phyloP scores from a whole-genome alignment of 345 rosid genomes.

The Arabidopsis arenosa region DNA sequence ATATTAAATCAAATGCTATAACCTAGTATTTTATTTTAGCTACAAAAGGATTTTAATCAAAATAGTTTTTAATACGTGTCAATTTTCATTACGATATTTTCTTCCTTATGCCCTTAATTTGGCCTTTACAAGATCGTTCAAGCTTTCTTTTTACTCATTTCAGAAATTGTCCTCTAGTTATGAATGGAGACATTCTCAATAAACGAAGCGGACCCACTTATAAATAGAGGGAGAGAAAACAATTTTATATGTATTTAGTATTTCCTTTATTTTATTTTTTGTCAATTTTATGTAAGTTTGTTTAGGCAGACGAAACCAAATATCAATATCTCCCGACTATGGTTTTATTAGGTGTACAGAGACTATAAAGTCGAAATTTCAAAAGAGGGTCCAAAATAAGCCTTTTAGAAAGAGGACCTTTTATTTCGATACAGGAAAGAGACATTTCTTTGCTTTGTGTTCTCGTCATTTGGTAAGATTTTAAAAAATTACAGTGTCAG shows the following conservation, averaged over 20 bases:
- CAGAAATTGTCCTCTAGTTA: slow-evolving; percentile 17
- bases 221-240: slow-evolving; percentile 3
- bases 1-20: not conserved
- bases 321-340: slow-evolving; percentile 31
- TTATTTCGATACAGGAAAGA: slow-evolving; percentile 6
- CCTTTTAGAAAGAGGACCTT: slow-evolving; percentile 29
- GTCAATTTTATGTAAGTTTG: slow-evolving; percentile 13
- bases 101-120: not conserved
- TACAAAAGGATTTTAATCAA: not conserved
- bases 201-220: slow-evolving; percentile 13
- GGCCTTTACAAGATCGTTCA: slow-evolving; percentile 2
- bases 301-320: slow-evolving; percentile 35
- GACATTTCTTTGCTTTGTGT: slow-evolving; percentile 27
- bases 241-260: not conserved
- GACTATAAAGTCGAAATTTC: slow-evolving; percentile 3
- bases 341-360: slow-evolving; percentile 16
- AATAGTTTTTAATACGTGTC: not conserved
- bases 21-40: not conserved
- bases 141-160: not conserved
- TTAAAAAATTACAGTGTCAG: not conserved
- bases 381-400: slow-evolving; percentile 31
- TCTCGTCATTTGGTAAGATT: slow-evolving; percentile 11
- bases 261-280: not conserved
- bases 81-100: not conserved
- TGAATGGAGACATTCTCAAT: slow-evolving; percentile 21